Base-by-base conservation (phyloP, 805 yeast species). In the Teunomyces kruisii region DNA sequence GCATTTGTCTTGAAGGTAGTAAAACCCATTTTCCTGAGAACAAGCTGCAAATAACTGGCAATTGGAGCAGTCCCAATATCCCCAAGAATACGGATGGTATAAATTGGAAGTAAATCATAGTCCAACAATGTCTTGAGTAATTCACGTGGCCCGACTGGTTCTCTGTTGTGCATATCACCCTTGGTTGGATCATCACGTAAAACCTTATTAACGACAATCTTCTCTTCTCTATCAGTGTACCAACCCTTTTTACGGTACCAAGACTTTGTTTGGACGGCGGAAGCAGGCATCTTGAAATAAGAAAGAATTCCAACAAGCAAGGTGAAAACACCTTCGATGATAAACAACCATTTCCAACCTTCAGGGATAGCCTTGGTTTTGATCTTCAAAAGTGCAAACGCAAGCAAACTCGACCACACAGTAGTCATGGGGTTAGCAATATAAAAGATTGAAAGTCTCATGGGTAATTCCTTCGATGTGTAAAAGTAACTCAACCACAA, bases 1-100 rank as follows among this genome's bases (percentile, higher is more conserved):
- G 79, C 64, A 51, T 79, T 80, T 19, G 80, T 74, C 37, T 74
- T 63, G 55, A 80, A 75, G 0, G 83, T 77, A 27, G 68, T 55
- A 59, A 79, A 82, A 0, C 84, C 85, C 51, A 81, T 51, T 24
- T 49, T 47, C n/a, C 49, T 40, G 14, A 53, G 39, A 6, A 43
- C 43, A n/a, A 53, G 14, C 35, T 47, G 49, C 36, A 53, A 27
- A 36, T 53, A 53, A 7, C 29, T 30, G 8, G 41, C 19, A 12
- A 49, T 43, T 5, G 65, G 60, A 1, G 47, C 5, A 30, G 60
- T 32, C 13, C 57, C 48, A 44, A 62, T 45, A 46, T 54, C 56
- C 8, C 54, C 54, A 6, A 61, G 46, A 9, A 60, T 36, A 3
- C 66, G 57, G n/a, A 61, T 47, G 12, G 48, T 38, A 39, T 61